Evolutionary conservation across 2,329 filamentous ascomycete species (phyloP), one percentile per base, ranked within the genome.

Genomic region (Nectriaceae sp.): DNA sequence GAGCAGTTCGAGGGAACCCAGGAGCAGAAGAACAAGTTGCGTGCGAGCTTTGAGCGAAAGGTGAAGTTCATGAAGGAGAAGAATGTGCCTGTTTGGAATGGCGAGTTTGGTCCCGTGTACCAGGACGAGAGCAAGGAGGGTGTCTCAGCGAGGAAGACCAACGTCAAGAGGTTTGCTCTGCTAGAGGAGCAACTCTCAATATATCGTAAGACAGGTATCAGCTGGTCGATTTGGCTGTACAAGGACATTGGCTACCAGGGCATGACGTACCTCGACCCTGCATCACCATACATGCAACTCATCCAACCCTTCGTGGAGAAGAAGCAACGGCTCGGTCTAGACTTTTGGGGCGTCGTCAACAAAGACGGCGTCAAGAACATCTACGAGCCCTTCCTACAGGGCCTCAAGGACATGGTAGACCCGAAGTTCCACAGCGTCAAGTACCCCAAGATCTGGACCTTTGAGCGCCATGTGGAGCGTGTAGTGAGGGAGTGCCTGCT

Each of bases 141-240:
- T n/a, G 52, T 56, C 0, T 63, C 69, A 26, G 65, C 63, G 3
- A 66, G 68, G 3, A 63, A 59, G 18, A 69, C 69, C 11, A 77
- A 78, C 43, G 49, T 59, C 2, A 67, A 73, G 33, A 62, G 76
- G 1, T 75, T 71, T 41, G 67, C 67, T 1, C 57, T 77, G 0
- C 57, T 78, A 0, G 62, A 68, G 2, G 69, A 75, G 33, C 75
- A 78, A 40, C 55, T 73, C 2, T 45, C 54, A 1, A 69, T 72
- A 2, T 73, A 73, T 47, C 49, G 53, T 41, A 63, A 65, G 22
- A 55, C 46, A 3, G 47, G 50, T 1, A 75, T 61, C 64, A 75
- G 74, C 39, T 85, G 82, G 83, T 77, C 69, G 13, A 85, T 85
- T 57, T 83, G 79, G 79, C 64, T 79, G 0, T 82, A 80, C 64